Evolutionary conservation across 2,329 filamentous ascomycete species (phyloP).

Genomic region (Rhynchosporium graminicola): DNA sequence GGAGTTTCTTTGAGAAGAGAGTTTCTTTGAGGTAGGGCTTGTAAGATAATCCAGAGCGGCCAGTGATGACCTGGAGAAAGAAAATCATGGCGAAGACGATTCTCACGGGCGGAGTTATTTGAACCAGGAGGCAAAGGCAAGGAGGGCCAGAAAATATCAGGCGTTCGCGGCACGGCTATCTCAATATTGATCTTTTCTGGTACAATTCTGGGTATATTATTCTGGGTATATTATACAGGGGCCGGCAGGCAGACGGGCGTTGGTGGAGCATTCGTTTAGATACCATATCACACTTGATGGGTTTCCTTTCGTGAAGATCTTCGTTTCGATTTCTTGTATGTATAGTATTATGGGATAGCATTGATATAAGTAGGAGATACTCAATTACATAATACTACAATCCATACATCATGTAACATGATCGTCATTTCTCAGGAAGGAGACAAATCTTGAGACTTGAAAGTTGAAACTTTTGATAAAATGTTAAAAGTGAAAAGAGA

Average conservation of each 20-base stretch:
- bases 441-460: too few species aligned
- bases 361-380: too few species aligned
- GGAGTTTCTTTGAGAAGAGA: background rate
- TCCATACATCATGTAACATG: too few species aligned
- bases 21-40: background rate
- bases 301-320: background rate
- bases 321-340: background rate
- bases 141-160: background rate
- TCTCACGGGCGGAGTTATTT: too few species aligned
- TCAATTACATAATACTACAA: too few species aligned
- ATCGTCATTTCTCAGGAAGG: too few species aligned
- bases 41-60: background rate
- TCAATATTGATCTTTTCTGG: background rate
- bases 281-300: background rate
- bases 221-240: background rate
- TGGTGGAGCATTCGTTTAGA: constrained; percentile 11
- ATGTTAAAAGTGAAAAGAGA: too few species aligned
- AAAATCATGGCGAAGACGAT: background rate
- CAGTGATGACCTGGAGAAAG: background rate
- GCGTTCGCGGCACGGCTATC: background rate
- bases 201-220: background rate
- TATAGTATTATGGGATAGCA: background rate
- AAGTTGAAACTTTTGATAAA: too few species aligned
- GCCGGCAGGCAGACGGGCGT: constrained; percentile 10
- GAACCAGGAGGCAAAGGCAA: too few species aligned